Evolutionary conservation across 257 asterid species (phyloP).

Genomic region (Jaltomata sinuosa): DNA sequence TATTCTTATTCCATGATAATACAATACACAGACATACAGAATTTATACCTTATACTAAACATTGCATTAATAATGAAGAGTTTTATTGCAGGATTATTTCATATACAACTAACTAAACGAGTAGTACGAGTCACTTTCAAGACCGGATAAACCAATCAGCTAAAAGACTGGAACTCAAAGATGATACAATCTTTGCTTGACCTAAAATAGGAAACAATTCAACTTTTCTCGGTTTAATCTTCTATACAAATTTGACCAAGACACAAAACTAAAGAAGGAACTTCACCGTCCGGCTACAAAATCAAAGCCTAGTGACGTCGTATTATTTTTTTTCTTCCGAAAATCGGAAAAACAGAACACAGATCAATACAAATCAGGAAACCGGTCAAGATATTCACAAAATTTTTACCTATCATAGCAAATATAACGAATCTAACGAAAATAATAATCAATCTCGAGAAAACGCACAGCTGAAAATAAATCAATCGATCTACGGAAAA

Average conservation of each 20-base stretch:
- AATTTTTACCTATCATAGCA: not conserved
- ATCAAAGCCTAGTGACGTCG: not conserved
- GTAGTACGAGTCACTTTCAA: not conserved
- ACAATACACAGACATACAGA: too few relatives aligned
- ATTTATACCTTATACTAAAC: not conserved
- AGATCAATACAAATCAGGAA: not conserved
- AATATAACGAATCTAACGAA: not conserved
- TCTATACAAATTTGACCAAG: not conserved
- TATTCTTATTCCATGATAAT: not conserved
- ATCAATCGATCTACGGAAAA: conserved; percentile 1
- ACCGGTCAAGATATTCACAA: not conserved
- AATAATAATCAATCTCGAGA: not conserved
- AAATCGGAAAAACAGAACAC: not conserved
- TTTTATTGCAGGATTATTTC: not conserved
- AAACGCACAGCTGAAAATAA: not conserved
- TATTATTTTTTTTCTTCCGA: not conserved
- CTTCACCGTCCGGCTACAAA: not conserved
- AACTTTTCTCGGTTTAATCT: not conserved
- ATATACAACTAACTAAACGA: not conserved
- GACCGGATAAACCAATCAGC: not conserved
- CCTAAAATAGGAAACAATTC: not conserved
- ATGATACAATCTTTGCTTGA: not conserved
- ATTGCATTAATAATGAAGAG: not conserved
- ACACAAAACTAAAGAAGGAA: not conserved
- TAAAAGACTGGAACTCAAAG: not conserved